phyloP scores from a whole-genome alignment of 1,139 yeast species.

The Debaryomyces nepalensis region DNA sequence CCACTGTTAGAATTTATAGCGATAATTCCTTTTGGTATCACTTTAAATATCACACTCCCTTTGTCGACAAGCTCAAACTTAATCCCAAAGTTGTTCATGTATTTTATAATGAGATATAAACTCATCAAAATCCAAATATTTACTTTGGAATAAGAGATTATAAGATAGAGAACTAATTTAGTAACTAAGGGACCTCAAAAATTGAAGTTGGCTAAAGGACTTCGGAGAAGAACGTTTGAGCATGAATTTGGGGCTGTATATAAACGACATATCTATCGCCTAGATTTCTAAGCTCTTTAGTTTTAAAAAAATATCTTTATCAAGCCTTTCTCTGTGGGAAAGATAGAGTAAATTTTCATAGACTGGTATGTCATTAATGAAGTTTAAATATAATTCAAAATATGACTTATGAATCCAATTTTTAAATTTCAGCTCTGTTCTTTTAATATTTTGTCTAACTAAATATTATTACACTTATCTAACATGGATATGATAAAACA shows the following conservation, averaged over 20 bases:
- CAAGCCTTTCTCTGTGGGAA: constrained; percentile 14
- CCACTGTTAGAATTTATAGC: constrained; percentile 1
- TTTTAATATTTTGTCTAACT: too few relatives aligned
- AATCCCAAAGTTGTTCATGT: constrained; percentile 8
- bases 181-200: constrained; percentile 1
- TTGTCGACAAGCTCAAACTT: constrained; percentile 1
- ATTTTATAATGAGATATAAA: neutral
- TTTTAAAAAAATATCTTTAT: constrained; percentile 11
- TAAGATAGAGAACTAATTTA: neutral
- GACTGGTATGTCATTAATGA: constrained; percentile 14
- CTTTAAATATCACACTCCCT: constrained; percentile 5
- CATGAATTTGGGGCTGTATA: neutral
- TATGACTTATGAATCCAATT: too few relatives aligned
- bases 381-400: too few relatives aligned
- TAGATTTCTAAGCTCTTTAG: constrained; percentile 10
- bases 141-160: constrained; percentile 7
- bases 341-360: constrained; percentile 4
- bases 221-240: too few relatives aligned
- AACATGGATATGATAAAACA: too few relatives aligned
- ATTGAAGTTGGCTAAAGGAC: too few relatives aligned
- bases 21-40: constrained; percentile 1
- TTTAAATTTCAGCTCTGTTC: too few relatives aligned
- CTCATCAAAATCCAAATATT: constrained; percentile 3
- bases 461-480: too few relatives aligned
- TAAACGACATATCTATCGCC: neutral